A percentile compares a stretch with the other conserved stretches of the same genome.
Conservation (phyloP, 1,284 basidiomycete species). For the Ganoderma sinense region DNA sequence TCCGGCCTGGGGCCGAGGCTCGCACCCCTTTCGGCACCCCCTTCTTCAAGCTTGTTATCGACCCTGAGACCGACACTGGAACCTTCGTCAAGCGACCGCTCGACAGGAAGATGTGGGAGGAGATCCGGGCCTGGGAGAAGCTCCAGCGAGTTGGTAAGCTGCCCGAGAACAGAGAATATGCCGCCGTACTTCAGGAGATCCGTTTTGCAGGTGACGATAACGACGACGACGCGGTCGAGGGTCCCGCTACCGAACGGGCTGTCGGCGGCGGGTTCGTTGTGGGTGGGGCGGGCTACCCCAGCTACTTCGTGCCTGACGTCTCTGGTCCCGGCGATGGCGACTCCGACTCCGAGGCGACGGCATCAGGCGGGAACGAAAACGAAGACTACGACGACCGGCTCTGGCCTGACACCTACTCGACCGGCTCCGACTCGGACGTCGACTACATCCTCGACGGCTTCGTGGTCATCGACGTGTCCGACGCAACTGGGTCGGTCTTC, state of each 20-base stretch:
- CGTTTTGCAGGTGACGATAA: too few species aligned
- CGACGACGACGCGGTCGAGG: too few species aligned
- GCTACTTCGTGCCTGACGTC: neutral
- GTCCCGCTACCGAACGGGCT: too few species aligned
- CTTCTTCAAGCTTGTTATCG: neutral
- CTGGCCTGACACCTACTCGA: neutral
- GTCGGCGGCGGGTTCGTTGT: too few species aligned
- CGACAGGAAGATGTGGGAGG: neutral
- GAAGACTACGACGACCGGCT: neutral
- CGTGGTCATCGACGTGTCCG: neutral
- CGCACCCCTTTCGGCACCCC: neutral
- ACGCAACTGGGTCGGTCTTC: neutral
- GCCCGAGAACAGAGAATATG: neutral
- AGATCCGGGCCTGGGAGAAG: slow-evolving; percentile 1
- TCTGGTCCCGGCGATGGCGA: neutral
- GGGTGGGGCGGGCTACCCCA: neutral
- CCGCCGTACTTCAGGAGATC: too few species aligned
- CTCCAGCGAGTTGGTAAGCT: slow-evolving; percentile 1
- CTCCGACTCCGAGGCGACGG: neutral
- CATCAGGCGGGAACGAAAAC: neutral
- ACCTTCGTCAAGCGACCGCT: neutral
- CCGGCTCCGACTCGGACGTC: neutral
- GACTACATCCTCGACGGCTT: neutral
- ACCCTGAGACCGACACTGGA: neutral
- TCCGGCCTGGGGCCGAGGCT: neutral